Conservation (phyloP, 2,329 filamentous ascomycete species). For the Pezicula neosporulosa region DNA sequence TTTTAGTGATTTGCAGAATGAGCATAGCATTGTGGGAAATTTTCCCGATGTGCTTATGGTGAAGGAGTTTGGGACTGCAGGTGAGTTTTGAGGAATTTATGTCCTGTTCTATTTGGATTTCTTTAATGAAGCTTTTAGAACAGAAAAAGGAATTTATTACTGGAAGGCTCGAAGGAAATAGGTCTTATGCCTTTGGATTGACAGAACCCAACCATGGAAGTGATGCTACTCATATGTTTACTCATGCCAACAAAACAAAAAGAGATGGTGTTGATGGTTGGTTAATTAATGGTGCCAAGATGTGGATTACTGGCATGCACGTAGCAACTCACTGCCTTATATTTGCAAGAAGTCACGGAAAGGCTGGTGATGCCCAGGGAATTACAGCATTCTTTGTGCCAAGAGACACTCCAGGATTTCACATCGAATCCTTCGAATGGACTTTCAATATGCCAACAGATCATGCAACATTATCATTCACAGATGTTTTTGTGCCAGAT, state of each 20-base stretch:
- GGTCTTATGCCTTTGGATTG: slow-evolving; percentile 57
- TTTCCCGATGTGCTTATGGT: slow-evolving; percentile 62
- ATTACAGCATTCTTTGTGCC: slow-evolving; percentile 61
- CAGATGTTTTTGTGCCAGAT: slow-evolving; percentile 52
- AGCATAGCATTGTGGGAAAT: slow-evolving; percentile 60
- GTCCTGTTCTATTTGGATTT: not conserved
- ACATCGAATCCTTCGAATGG: slow-evolving; percentile 58
- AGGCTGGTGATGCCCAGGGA: slow-evolving; percentile 47
- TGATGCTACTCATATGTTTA: slow-evolving; percentile 61
- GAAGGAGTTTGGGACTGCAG: slow-evolving; percentile 50
- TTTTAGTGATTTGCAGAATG: slow-evolving; percentile 62
- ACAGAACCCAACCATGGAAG: slow-evolving; percentile 60
- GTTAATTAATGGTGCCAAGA: slow-evolving; percentile 55
- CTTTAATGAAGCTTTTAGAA: slow-evolving; percentile 23
- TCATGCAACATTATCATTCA: slow-evolving; percentile 56
- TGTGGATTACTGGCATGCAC: slow-evolving; percentile 64
- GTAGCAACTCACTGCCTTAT: slow-evolving; percentile 58
- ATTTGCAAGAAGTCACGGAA: slow-evolving; percentile 55
- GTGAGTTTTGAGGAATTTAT: slow-evolving; percentile 1
- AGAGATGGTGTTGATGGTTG: slow-evolving; percentile 43
- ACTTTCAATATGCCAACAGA: slow-evolving; percentile 66
- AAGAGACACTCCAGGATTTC: slow-evolving; percentile 45
- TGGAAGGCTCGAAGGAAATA: slow-evolving; percentile 47
- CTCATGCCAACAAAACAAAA: slow-evolving; percentile 41
- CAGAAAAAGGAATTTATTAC: slow-evolving; percentile 53